Percentiles rank a stretch among this genome's conserved stretches.
Evolutionary conservation across 2,329 filamentous ascomycete genomes (phyloP).

Genomic region (Trichoderma oligosporum): DNA sequence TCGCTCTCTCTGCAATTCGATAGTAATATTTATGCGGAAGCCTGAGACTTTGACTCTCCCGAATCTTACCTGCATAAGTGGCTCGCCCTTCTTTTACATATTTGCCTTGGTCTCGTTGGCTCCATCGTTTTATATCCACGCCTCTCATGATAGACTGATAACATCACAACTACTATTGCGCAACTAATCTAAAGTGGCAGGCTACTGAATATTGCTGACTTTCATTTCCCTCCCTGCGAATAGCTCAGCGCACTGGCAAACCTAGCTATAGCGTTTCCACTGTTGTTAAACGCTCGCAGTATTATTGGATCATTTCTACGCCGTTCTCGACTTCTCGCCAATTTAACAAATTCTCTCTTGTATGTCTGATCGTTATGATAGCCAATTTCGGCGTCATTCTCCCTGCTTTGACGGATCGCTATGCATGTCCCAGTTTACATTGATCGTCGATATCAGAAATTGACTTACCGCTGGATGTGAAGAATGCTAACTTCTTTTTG

Average conservation of each 20-base stretch:
- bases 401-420: constrained; percentile 16
- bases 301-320: constrained; percentile 22
- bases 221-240: constrained; percentile 26
- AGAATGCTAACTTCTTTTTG: constrained; percentile 18
- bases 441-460: constrained; percentile 3
- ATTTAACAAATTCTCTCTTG: background rate
- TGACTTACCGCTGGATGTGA: background rate
- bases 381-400: constrained; percentile 19
- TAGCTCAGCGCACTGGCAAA: constrained; percentile 25
- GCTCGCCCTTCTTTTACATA: constrained; percentile 21
- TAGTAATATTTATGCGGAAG: constrained; percentile 26
- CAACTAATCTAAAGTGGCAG: background rate
- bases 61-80: constrained; percentile 27
- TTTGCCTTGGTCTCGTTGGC: background rate
- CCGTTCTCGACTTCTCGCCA: constrained; percentile 14
- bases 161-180: background rate
- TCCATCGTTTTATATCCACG: background rate
- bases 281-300: constrained; percentile 15
- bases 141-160: background rate
- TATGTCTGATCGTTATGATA: constrained; percentile 18
- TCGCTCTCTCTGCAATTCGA: constrained; percentile 21
- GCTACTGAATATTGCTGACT: constrained; percentile 21
- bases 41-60: constrained; percentile 31
- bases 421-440: constrained; percentile 9
- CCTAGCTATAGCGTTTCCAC: constrained; percentile 10